phyloP scores from a whole-genome alignment of 495 filamentous ascomycete genomes.

The Penicillium herquei region DNA sequence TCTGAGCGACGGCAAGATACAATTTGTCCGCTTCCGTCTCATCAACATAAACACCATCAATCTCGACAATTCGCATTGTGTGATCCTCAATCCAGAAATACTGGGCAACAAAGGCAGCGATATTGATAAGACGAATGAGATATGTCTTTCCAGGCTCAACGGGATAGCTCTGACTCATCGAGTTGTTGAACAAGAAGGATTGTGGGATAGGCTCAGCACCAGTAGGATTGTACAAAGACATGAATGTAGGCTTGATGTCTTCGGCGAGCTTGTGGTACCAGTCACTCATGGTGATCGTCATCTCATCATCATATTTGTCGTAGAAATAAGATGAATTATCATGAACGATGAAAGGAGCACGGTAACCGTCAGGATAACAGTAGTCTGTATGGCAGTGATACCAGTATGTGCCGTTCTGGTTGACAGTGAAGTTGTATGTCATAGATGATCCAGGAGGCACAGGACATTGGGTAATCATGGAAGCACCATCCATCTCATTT shows the following conservation, averaged over 20 bases:
- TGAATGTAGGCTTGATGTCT: conserved; percentile 21
- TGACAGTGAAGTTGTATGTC: conserved; percentile 75
- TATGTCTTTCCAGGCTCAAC: too few species aligned
- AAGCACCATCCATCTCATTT: conserved; percentile 73
- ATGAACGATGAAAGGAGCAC: conserved; percentile 68
- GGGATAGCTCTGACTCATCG: too few species aligned
- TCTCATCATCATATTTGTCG: conserved; percentile 64
- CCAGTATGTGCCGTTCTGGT: conserved; percentile 79
- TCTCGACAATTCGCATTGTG: too few species aligned
- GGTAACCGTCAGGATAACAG: conserved; percentile 74
- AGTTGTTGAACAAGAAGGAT: too few species aligned
- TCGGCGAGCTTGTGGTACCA: conserved; percentile 56
- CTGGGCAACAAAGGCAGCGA: too few species aligned
- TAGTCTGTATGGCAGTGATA: conserved; percentile 70
- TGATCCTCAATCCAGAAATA: too few species aligned
- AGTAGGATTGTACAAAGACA: too few species aligned
- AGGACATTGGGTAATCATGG: conserved; percentile 28
- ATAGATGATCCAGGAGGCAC: conserved; percentile 48
- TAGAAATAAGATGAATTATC: conserved; percentile 59
- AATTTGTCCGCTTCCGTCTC: too few species aligned
- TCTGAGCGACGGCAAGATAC: too few species aligned
- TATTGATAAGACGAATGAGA: too few species aligned
- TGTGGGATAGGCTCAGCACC: too few species aligned
- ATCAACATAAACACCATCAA: too few species aligned
- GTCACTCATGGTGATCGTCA: conserved; percentile 63